Base-by-base conservation (phyloP, 345 rosid species). In the Eucalyptus pauciflora region DNA sequence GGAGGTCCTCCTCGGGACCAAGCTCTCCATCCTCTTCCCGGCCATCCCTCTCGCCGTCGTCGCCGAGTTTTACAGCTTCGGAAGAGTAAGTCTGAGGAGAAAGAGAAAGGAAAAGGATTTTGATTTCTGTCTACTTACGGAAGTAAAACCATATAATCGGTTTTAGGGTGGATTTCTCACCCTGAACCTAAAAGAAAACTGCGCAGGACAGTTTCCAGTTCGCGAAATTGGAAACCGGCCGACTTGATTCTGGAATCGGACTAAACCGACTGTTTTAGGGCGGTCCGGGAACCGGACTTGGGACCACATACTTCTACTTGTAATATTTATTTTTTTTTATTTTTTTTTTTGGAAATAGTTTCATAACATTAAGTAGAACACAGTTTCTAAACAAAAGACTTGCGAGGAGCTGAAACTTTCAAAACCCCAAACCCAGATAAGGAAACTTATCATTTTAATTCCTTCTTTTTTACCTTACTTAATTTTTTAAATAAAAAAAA, bases 1-100 rank as follows among this genome's bases (percentile, higher is more conserved):
- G 89, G 98, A 96, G 92, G 98, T 97, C 87, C 88, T 97, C 90
- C 88, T 96, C 27, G 99, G 98, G 37, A 97, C 99, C 12, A 97
- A 96, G 76, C 98, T 97, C 51, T 90, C 95, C 15, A 80, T 96
- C 87, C 95, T 97, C 52, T 96, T 96, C 81, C 97, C 94, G 1
- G 98, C 97, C n/a, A 91, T 97, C 48, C 98, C 98, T 10, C 91
- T 97, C 2, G 98, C 99, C 49, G 88, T 97, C 80, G 69, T 91
- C 83, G 98, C 96, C n/a, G 46, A 94, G 10, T 89, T 48, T 67
- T 92, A 92, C 69, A 93, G 94, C 17, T 95, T 94, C 48, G 97
- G 91, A 91, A 92, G 94, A 83, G 99, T 97, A 87, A 48, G 89
- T 17, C 10, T 50, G 18, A 8, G 0, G 56, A 76, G 48, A 20